Evolutionary conservation across 805 yeast species (phyloP).

Genomic region (Millerozyma acaciae): DNA sequence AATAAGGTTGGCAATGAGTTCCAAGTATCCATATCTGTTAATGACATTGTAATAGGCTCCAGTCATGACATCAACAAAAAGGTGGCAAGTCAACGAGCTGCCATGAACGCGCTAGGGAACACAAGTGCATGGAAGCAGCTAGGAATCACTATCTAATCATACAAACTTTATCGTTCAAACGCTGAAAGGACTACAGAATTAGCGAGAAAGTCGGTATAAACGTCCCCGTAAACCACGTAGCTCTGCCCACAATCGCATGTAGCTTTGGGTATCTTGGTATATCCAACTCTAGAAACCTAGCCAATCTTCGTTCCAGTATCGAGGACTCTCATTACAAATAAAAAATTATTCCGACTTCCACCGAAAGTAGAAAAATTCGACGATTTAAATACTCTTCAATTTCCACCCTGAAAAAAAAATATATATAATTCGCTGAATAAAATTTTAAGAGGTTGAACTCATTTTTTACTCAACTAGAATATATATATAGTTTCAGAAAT

Average conservation of each 20-base stretch:
- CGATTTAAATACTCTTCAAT: constrained; percentile 7
- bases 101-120: constrained; percentile 25
- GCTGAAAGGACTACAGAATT: too few species aligned
- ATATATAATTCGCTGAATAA: background rate
- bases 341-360: constrained; percentile 9
- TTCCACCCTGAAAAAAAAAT: constrained; percentile 6
- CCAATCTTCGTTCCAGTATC: constrained; percentile 1
- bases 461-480: constrained; percentile 1
- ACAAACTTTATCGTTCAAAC: too few species aligned
- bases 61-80: constrained; percentile 32
- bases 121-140: constrained; percentile 6
- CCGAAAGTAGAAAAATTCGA: constrained; percentile 10
- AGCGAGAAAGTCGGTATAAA: too few species aligned
- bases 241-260: too few species aligned
- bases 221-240: too few species aligned
- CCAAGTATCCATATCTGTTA: constrained; percentile 25
- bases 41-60: constrained; percentile 27
- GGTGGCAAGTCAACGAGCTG: constrained; percentile 36
- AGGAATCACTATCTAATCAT: too few species aligned
- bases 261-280: too few species aligned
- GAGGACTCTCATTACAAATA: background rate
- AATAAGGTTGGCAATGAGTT: constrained; percentile 16
- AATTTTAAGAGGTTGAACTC: background rate
- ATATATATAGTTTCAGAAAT: constrained; percentile 11
- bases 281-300: too few species aligned